Evolutionary conservation across 2,329 filamentous ascomycete genomes (phyloP).

Genomic region (Botrytis pseudocinerea): DNA sequence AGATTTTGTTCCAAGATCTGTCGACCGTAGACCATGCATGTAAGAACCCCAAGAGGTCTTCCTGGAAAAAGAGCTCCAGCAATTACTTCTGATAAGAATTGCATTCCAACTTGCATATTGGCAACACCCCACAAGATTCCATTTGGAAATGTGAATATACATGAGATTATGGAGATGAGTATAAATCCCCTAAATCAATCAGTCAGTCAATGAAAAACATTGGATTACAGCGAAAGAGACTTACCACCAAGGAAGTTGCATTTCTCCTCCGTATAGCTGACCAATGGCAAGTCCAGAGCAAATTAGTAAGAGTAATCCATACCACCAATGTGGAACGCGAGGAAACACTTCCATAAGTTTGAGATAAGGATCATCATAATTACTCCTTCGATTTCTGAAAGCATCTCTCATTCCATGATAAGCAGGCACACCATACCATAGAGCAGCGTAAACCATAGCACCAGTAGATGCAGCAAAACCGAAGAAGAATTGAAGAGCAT

Average conservation of each 20-base stretch:
- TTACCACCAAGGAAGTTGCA: slow-evolving; percentile 42
- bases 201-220: background rate
- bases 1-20: slow-evolving; percentile 43
- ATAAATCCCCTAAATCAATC: slow-evolving; percentile 30
- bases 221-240: background rate
- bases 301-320: slow-evolving; percentile 46
- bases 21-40: slow-evolving; percentile 40
- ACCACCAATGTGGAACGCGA: slow-evolving; percentile 60
- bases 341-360: slow-evolving; percentile 50
- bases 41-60: slow-evolving; percentile 51
- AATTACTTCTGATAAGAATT: slow-evolving; percentile 50
- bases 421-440: slow-evolving; percentile 45
- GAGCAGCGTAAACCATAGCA: slow-evolving; percentile 47
- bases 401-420: slow-evolving; percentile 39
- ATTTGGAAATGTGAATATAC: slow-evolving; percentile 36
- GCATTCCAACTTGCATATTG: slow-evolving; percentile 49
- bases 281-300: slow-evolving; percentile 47
- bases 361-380: slow-evolving; percentile 46
- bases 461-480: slow-evolving; percentile 47
- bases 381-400: slow-evolving; percentile 21
- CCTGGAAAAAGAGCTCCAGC: slow-evolving; percentile 53
- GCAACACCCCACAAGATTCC: slow-evolving; percentile 47
- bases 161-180: slow-evolving; percentile 35
- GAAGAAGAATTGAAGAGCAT: slow-evolving; percentile 48
- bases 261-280: slow-evolving; percentile 58